Evolutionary conservation across 306 rosid species (phyloP).

Genomic region (Acacia crassicarpa): DNA sequence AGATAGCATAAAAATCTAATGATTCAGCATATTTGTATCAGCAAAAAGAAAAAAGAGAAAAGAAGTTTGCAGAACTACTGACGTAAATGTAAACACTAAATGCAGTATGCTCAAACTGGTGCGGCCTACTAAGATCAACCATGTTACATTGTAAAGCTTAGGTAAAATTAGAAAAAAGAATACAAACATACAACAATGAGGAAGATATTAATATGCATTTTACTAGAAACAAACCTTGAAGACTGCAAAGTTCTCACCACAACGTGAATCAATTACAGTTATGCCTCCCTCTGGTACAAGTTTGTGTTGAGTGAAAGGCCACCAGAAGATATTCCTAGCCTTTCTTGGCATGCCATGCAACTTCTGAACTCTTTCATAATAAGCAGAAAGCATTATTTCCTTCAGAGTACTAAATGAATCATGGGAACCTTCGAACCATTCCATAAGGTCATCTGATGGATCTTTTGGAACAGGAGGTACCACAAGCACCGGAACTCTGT

Average conservation of each 20-base stretch:
- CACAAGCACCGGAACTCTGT: slow-evolving; percentile 84
- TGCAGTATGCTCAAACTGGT: slow-evolving; percentile 15
- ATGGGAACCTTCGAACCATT: slow-evolving; percentile 71
- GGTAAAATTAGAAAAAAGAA: not conserved
- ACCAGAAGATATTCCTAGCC: slow-evolving; percentile 81
- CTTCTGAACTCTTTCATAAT: slow-evolving; percentile 57
- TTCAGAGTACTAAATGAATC: slow-evolving; percentile 58
- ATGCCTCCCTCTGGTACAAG: slow-evolving; percentile 72
- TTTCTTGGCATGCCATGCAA: slow-evolving; percentile 83
- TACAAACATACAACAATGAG: not conserved
- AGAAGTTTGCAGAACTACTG: slow-evolving; percentile 15
- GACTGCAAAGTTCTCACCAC: slow-evolving; percentile 85
- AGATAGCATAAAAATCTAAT: not conserved
- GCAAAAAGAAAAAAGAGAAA: slow-evolving; percentile 18
- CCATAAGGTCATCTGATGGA: slow-evolving; percentile 68
- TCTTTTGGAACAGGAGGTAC: slow-evolving; percentile 86
- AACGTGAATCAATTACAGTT: slow-evolving; percentile 94
- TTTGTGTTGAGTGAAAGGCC: slow-evolving; percentile 98
- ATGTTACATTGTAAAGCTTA: not conserved
- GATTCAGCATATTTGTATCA: slow-evolving; percentile 14
- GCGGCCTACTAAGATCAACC: slow-evolving; percentile 23
- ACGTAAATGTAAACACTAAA: slow-evolving; percentile 20
- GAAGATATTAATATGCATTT: slow-evolving; percentile 10
- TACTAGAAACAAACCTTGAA: slow-evolving; percentile 74
- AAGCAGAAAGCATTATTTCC: slow-evolving; percentile 69